Evolutionary conservation across 805 yeast species (phyloP).

Genomic region (Spathaspora girioi): DNA sequence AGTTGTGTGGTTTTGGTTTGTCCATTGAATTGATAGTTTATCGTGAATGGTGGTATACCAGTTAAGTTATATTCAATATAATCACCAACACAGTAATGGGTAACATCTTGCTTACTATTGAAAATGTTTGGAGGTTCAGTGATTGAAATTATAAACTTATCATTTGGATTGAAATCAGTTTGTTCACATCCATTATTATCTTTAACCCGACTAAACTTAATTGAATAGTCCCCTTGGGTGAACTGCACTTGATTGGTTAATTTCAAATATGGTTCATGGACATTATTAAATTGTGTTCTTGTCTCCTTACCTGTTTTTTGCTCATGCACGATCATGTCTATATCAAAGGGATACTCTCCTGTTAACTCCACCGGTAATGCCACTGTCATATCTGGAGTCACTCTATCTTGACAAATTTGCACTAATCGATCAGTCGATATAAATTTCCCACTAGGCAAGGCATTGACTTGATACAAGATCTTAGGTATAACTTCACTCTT

Average conservation of each 20-base stretch:
- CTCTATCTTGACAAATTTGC: slow-evolving; percentile 42
- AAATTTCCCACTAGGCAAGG: slow-evolving; percentile 60
- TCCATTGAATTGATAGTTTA: slow-evolving; percentile 72
- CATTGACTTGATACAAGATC: slow-evolving; percentile 43
- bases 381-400: slow-evolving; percentile 20
- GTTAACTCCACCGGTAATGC: slow-evolving; percentile 48
- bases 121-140: slow-evolving; percentile 74
- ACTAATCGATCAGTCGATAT: slow-evolving; percentile 42
- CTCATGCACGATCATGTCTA: slow-evolving; percentile 57
- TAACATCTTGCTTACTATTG: slow-evolving; percentile 20
- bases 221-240: slow-evolving; percentile 64
- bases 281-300: slow-evolving; percentile 6
- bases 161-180: slow-evolving; percentile 32
- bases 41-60: slow-evolving; percentile 77
- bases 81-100: slow-evolving; percentile 94
- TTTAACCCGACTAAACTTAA: slow-evolving; percentile 52
- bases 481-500: slow-evolving; percentile 10
- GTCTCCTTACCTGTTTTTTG: slow-evolving; percentile 51
- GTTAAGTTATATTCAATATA: slow-evolving; percentile 69
- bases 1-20: slow-evolving; percentile 54
- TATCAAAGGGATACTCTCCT: slow-evolving; percentile 61
- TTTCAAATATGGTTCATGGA: slow-evolving; percentile 4
- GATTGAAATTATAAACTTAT: slow-evolving; percentile 53
- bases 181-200: slow-evolving; percentile 72
- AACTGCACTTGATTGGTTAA: slow-evolving; percentile 45